These are phyloP conservation scores for Phytophthora pluvialis DNA, from an alignment of 352 stramenopile species.

Conservation along the genomic window DNA sequence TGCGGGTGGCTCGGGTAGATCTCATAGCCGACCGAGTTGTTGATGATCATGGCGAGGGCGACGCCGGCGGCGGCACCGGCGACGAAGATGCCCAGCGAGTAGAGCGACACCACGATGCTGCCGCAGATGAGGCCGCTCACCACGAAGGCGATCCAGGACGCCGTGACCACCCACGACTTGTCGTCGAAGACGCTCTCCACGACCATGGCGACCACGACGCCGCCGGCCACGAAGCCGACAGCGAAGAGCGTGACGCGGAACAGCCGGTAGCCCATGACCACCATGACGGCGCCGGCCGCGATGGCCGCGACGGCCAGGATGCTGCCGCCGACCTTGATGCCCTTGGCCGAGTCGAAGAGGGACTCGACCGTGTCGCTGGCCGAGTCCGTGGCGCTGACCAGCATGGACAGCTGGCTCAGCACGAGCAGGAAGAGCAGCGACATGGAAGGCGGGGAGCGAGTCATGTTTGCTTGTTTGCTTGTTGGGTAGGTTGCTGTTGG, in stretches of 20 bases:
- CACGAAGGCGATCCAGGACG: slow-evolving; percentile 68
- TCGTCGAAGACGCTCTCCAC: slow-evolving; percentile 51
- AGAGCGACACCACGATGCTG: slow-evolving; percentile 54
- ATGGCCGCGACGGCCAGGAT: slow-evolving; percentile 49
- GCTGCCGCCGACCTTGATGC: slow-evolving; percentile 43
- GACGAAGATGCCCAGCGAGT: slow-evolving; percentile 63
- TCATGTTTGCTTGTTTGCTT: slow-evolving; percentile 18
- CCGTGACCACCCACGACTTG: slow-evolving; percentile 58
- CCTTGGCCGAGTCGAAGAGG: slow-evolving; percentile 48
- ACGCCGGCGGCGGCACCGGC: slow-evolving; percentile 58
- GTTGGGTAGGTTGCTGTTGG: slow-evolving; percentile 3
- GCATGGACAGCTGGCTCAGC: slow-evolving; percentile 22
- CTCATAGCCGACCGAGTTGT: slow-evolving; percentile 63
- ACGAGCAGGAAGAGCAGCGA: slow-evolving; percentile 35
- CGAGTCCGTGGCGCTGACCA: slow-evolving; percentile 24
- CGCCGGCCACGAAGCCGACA: slow-evolving; percentile 58
- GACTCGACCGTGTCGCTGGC: slow-evolving; percentile 50
- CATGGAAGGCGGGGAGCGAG: slow-evolving; percentile 20
- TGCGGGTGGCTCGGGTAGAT: slow-evolving; percentile 61
- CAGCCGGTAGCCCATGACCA: slow-evolving; percentile 64
- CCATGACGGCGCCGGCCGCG: slow-evolving; percentile 35
- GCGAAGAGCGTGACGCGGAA: slow-evolving; percentile 66
- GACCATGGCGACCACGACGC: slow-evolving; percentile 46
- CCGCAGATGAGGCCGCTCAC: slow-evolving; percentile 55
- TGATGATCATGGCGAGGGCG: slow-evolving; percentile 53